phyloP scores from a whole-genome alignment of 23 red algal genomes.

The Gracilariopsis chorda region DNA sequence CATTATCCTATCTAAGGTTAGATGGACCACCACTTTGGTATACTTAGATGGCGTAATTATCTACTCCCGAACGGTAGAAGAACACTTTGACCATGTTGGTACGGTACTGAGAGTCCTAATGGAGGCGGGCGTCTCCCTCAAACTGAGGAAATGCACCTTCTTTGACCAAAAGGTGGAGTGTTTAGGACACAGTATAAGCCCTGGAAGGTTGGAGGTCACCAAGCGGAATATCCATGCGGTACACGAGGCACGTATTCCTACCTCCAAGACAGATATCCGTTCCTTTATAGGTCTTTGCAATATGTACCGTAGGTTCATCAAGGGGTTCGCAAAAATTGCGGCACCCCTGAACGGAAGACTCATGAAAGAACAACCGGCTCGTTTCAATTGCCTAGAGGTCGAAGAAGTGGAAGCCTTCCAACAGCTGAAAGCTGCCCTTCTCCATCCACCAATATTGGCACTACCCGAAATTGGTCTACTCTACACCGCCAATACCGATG shows the following conservation, averaged over 20 bases:
- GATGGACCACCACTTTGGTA: not conserved
- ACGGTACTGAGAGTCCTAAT: not conserved
- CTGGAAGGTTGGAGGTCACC: not conserved
- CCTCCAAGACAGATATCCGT: not conserved
- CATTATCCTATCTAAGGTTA: not conserved
- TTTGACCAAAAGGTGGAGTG: too few relatives aligned
- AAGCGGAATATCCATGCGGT: not conserved
- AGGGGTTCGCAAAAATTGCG: not conserved
- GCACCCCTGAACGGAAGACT: not conserved
- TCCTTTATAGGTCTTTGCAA: slow-evolving; percentile 4
- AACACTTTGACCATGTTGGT: not conserved
- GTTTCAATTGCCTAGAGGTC: not conserved
- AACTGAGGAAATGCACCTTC: not conserved
- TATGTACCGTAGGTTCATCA: not conserved
- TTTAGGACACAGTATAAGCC: not conserved
- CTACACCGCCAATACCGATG: not conserved
- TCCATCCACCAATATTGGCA: not conserved
- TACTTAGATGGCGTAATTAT: not conserved
- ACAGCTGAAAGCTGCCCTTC: not conserved
- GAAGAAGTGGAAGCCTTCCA: slow-evolving; percentile 11
- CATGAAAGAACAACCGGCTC: not conserved
- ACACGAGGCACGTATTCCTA: not conserved
- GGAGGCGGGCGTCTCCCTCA: not conserved
- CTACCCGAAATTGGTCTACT: not conserved
- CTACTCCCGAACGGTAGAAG: not conserved